These are phyloP conservation scores for Crucibulum laeve DNA, from an alignment of 768 basidiomycete species.

Conservation along the genomic window DNA sequence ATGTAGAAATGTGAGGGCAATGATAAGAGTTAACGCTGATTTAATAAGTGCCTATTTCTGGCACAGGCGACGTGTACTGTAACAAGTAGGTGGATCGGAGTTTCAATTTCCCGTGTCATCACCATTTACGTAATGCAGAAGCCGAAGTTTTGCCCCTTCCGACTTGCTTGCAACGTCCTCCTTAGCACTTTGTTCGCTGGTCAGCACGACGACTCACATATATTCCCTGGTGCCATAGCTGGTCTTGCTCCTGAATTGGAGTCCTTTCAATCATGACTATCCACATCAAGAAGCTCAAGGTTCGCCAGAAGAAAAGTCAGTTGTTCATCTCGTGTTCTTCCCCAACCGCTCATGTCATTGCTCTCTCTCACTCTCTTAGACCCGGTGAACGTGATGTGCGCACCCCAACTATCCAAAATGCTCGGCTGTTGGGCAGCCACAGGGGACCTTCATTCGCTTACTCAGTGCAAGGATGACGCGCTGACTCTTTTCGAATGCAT, in stretches of 20 bases:
- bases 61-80: neutral
- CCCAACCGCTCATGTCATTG: slow-evolving; percentile 3
- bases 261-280: slow-evolving; percentile 36
- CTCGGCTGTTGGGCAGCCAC: slow-evolving; percentile 85
- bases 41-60: neutral
- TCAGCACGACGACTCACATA: no score
- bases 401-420: slow-evolving; percentile 69
- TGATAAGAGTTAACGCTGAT: neutral
- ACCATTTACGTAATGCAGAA: neutral
- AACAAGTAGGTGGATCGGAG: slow-evolving; percentile 9
- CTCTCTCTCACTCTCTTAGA: slow-evolving; percentile 23
- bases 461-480: slow-evolving; percentile 55
- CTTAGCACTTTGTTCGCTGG: no score
- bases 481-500: slow-evolving; percentile 73
- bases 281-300: slow-evolving; percentile 79
- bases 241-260: neutral
- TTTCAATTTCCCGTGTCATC: slow-evolving; percentile 6
- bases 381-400: slow-evolving; percentile 51
- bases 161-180: no score
- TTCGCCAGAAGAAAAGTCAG: slow-evolving; percentile 71
- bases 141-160: neutral
- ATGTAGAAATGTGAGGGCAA: slow-evolving; percentile 1
- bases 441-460: slow-evolving; percentile 51
- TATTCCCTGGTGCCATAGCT: no score
- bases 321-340: slow-evolving; percentile 3